phyloP scores from a whole-genome alignment of 495 filamentous ascomycete genomes.

The Talaromyces adpressus region DNA sequence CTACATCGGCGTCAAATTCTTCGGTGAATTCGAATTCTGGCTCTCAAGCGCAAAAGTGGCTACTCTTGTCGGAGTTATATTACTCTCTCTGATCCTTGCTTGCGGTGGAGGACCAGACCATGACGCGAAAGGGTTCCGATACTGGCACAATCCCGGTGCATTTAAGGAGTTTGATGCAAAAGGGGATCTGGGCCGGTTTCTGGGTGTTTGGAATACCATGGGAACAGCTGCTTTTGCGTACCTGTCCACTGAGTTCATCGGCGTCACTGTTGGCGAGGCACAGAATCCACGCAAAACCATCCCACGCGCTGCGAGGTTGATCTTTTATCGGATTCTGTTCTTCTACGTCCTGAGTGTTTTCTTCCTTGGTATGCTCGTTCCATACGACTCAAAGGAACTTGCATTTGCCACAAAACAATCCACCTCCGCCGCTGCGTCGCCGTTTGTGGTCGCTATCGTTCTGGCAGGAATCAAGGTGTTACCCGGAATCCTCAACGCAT shows the following conservation, averaged over 20 bases:
- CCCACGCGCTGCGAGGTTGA: slow-evolving; percentile 64
- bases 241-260: slow-evolving; percentile 76
- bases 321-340: slow-evolving; percentile 74
- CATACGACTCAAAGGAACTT: slow-evolving; percentile 41
- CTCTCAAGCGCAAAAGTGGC: slow-evolving; percentile 57
- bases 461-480: slow-evolving; percentile 42
- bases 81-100: slow-evolving; percentile 59
- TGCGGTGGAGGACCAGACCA: slow-evolving; percentile 65
- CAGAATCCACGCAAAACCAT: slow-evolving; percentile 64
- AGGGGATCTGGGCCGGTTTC: slow-evolving; percentile 30
- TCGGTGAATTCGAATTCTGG: slow-evolving; percentile 46
- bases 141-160: not conserved
- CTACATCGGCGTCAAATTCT: slow-evolving; percentile 42
- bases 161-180: not conserved
- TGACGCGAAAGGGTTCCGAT: slow-evolving; percentile 62
- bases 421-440: slow-evolving; percentile 39
- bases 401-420: slow-evolving; percentile 33
- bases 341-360: slow-evolving; percentile 59
- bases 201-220: slow-evolving; percentile 68
- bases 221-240: slow-evolving; percentile 76
- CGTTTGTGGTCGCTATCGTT: slow-evolving; percentile 54
- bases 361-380: slow-evolving; percentile 46
- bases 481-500: slow-evolving; percentile 51
- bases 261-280: slow-evolving; percentile 54
- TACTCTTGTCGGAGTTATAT: slow-evolving; percentile 58